Conservation (phyloP, 805 yeast genomes). For the Metschnikowia chrysomelidarum region DNA sequence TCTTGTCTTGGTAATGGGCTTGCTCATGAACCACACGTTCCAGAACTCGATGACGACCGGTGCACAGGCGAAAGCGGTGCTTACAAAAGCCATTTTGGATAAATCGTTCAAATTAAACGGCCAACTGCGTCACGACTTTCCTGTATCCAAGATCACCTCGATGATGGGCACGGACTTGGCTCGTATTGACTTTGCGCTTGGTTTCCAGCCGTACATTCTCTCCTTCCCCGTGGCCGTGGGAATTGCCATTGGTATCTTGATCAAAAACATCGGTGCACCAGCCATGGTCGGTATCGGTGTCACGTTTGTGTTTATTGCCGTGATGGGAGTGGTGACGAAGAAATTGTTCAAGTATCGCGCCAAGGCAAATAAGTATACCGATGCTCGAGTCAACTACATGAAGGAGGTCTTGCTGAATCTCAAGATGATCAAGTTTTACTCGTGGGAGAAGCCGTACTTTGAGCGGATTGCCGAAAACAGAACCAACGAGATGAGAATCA, state of each 20-base stretch:
- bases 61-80: slow-evolving; percentile 64
- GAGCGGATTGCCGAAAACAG: slow-evolving; percentile 55
- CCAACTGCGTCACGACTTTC: slow-evolving; percentile 54
- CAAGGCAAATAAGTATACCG: slow-evolving; percentile 64
- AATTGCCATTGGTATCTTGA: slow-evolving; percentile 61
- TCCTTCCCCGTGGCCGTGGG: slow-evolving; percentile 63
- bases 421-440: slow-evolving; percentile 81
- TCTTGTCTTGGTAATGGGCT: slow-evolving; percentile 28
- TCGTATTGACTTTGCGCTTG: slow-evolving; percentile 74
- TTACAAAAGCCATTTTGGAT: slow-evolving; percentile 66
- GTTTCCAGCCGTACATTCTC: slow-evolving; percentile 62
- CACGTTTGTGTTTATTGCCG: slow-evolving; percentile 48
- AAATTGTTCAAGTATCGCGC: slow-evolving; percentile 54
- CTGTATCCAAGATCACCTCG: slow-evolving; percentile 72
- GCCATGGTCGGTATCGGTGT: slow-evolving; percentile 69
- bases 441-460: slow-evolving; percentile 86
- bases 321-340: slow-evolving; percentile 46
- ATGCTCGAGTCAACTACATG: slow-evolving; percentile 68
- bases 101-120: slow-evolving; percentile 65
- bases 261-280: slow-evolving; percentile 68
- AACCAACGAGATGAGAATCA: slow-evolving; percentile 55
- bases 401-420: slow-evolving; percentile 77
- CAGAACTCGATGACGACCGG: slow-evolving; percentile 62
- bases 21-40: slow-evolving; percentile 58
- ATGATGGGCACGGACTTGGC: slow-evolving; percentile 79